These are phyloP conservation scores for Ceratobasidium sp. DNA, from an alignment of 1,284 basidiomycete genomes.

Conservation along the genomic window DNA sequence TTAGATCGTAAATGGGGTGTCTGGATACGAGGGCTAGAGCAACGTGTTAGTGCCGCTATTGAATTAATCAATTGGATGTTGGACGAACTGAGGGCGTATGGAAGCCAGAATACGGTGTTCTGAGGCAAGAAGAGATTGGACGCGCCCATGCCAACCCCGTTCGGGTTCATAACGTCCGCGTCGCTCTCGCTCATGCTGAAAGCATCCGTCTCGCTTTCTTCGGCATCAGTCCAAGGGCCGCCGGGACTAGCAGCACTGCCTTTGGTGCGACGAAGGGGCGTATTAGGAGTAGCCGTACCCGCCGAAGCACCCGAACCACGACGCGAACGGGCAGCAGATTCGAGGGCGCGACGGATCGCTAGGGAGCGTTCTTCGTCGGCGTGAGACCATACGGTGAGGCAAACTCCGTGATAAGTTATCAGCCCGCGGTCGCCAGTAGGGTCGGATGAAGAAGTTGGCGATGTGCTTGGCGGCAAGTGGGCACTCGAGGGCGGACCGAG, in stretches of 20 bases:
- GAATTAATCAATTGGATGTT: constrained; percentile 47
- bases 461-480: constrained; percentile 47
- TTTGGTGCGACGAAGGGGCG: constrained; percentile 34
- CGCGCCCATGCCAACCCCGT: constrained; percentile 82
- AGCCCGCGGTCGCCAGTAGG: constrained; percentile 51
- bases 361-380: constrained; percentile 87
- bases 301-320: constrained; percentile 44
- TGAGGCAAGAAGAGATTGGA: constrained; percentile 87
- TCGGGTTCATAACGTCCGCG: constrained; percentile 81
- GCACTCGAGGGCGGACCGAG: constrained; percentile 74
- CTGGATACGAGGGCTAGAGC: constrained; percentile 83
- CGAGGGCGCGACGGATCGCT: constrained; percentile 84
- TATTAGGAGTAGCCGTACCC: constrained; percentile 34
- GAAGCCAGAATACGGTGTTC: constrained; percentile 93
- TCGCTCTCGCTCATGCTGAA: constrained; percentile 84
- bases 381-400: constrained; percentile 93
- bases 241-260: constrained; percentile 74
- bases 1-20: constrained; percentile 91
- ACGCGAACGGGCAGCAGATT: constrained; percentile 58
- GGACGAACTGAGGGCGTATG: constrained; percentile 87
- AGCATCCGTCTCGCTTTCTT: constrained; percentile 78
- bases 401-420: constrained; percentile 88
- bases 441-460: constrained; percentile 46
- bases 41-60: constrained; percentile 47
- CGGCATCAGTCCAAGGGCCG: constrained; percentile 53